These are phyloP conservation scores for Suhomyces choctaworum DNA, from an alignment of 1,139 yeast species.

Conservation along the genomic window DNA sequence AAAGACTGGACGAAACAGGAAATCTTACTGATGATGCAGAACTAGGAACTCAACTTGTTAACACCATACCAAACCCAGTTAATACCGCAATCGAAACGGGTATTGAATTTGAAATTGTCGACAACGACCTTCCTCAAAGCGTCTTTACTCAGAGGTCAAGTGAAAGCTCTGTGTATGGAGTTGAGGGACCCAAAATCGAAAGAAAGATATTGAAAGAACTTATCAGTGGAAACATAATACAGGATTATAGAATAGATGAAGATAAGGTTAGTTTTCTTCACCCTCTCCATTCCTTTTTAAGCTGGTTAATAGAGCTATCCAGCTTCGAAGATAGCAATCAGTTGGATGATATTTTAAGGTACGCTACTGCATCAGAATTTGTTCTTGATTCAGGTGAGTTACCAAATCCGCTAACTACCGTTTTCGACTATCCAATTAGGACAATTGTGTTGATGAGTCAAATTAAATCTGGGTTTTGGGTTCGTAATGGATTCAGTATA, in stretches of 20 bases:
- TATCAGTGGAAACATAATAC: conserved; percentile 25
- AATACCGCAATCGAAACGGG: neutral
- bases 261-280: conserved; percentile 72
- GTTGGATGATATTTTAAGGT: conserved; percentile 20
- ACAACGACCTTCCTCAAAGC: neutral
- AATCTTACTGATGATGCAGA: neutral
- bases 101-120: conserved; percentile 1
- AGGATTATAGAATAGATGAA: conserved; percentile 28
- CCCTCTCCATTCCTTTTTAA: conserved; percentile 72
- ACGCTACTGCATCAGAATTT: conserved; percentile 6
- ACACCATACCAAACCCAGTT: neutral
- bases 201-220: conserved; percentile 24
- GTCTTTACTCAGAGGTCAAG: neutral
- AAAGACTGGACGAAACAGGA: neutral
- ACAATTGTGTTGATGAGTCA: conserved; percentile 61
- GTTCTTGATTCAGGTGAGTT: conserved; percentile 16
- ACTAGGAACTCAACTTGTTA: neutral
- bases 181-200: conserved; percentile 7
- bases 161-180: neutral
- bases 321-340: conserved; percentile 29
- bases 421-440: conserved; percentile 76
- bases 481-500: conserved; percentile 63
- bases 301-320: conserved; percentile 66
- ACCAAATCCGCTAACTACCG: conserved; percentile 29
- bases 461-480: conserved; percentile 61